Evolutionary conservation across 2,329 filamentous ascomycete species (phyloP).

Genomic region (Moelleriella libera): DNA sequence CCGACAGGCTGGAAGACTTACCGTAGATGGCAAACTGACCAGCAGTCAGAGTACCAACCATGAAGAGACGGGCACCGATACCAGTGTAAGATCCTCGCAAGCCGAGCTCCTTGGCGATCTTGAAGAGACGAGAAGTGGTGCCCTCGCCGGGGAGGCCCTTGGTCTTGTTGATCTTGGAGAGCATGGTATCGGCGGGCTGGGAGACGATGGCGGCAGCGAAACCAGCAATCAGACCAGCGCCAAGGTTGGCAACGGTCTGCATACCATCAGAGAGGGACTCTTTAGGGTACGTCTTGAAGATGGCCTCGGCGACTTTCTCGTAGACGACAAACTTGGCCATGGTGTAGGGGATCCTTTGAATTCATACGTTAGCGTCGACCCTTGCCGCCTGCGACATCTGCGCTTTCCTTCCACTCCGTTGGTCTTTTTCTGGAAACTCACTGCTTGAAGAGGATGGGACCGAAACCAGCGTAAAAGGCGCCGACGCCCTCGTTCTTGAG

Average conservation of each 20-base stretch:
- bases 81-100: constrained; percentile 64
- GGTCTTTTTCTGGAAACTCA: constrained; percentile 10
- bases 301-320: constrained; percentile 70
- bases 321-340: constrained; percentile 93
- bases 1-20: neutral
- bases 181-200: constrained; percentile 86
- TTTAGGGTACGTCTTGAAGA: constrained; percentile 62
- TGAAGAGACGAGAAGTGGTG: constrained; percentile 66
- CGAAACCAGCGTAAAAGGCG: constrained; percentile 86
- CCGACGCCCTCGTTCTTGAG: constrained; percentile 67
- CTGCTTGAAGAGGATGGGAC: constrained; percentile 58
- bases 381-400: too few relatives aligned
- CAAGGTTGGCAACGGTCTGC: constrained; percentile 73
- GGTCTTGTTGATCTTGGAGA: constrained; percentile 94
- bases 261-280: constrained; percentile 47
- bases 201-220: constrained; percentile 79
- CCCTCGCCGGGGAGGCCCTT: constrained; percentile 77
- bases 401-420: too few relatives aligned
- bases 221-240: constrained; percentile 38
- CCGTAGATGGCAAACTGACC: constrained; percentile 84
- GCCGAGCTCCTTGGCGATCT: constrained; percentile 80
- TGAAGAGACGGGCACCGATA: constrained; percentile 57
- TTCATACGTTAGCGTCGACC: too few relatives aligned
- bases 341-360: constrained; percentile 63
- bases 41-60: constrained; percentile 58